Evolutionary conservation across 2,329 filamentous ascomycete genomes (phyloP).

Genomic region (Neonectria hederae): DNA sequence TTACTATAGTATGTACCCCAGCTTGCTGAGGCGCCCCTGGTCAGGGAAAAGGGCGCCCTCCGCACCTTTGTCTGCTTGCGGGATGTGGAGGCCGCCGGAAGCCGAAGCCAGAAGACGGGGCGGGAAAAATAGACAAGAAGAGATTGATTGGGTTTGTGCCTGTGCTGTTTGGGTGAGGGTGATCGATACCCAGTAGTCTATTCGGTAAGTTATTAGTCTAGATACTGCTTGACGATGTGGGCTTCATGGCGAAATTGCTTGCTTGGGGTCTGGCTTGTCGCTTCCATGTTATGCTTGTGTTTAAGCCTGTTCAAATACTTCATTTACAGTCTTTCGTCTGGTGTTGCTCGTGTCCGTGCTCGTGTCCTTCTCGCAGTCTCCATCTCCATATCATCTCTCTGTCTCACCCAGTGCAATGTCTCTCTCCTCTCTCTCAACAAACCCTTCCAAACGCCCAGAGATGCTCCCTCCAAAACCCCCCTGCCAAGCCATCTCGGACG

Average conservation of each 20-base stretch:
- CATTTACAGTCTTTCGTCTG: background rate
- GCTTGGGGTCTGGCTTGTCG: background rate
- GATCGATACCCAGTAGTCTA: background rate
- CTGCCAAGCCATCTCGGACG: background rate
- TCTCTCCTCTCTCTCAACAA: background rate
- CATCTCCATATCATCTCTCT: background rate
- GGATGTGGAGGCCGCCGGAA: constrained; percentile 15
- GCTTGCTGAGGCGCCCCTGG: background rate
- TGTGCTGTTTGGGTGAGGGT: background rate
- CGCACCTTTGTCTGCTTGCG: background rate
- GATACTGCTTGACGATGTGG: background rate
- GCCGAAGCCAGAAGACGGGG: no score
- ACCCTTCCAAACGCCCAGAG: background rate
- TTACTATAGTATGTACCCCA: constrained; percentile 16
- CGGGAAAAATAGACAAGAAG: no score
- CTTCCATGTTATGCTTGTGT: background rate
- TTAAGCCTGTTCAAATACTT: background rate
- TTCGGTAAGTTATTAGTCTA: no score
- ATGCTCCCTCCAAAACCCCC: background rate
- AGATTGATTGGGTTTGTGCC: background rate
- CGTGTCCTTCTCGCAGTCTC: background rate
- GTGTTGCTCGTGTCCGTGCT: no score
- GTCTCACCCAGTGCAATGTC: background rate
- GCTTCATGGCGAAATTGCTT: background rate
- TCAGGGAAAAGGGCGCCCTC: background rate